Evolutionary conservation across 345 rosid genomes (phyloP).

Genomic region (Firmiana major): DNA sequence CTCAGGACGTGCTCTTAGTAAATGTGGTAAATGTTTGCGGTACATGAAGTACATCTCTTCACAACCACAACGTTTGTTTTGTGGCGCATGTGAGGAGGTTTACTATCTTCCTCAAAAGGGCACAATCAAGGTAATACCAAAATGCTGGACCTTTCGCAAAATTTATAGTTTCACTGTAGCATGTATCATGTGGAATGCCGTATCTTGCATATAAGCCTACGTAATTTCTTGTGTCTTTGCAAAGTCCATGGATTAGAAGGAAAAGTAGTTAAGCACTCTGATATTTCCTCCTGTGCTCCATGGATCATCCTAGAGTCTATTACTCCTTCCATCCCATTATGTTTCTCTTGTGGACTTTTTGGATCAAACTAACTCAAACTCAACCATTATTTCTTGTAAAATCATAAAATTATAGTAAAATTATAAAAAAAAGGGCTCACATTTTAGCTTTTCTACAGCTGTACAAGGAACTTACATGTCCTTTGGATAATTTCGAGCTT

Average conservation of each 20-base stretch:
- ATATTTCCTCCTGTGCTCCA: background rate
- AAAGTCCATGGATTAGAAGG: background rate
- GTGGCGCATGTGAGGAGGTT: constrained; percentile 92
- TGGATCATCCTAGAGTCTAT: background rate
- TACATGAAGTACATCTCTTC: constrained; percentile 91
- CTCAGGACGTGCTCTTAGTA: constrained; percentile 81
- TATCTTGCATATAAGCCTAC: background rate
- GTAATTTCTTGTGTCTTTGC: background rate
- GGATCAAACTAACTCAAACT: background rate
- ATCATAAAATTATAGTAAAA: background rate
- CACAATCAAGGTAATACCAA: constrained; percentile 62
- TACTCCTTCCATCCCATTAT: background rate
- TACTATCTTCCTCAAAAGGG: constrained; percentile 95
- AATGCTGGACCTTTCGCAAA: background rate
- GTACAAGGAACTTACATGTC: constrained; percentile 92
- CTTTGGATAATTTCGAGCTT: constrained; percentile 90
- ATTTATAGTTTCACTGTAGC: background rate
- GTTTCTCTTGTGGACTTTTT: background rate
- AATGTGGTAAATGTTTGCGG: constrained; percentile 94
- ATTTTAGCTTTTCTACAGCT: constrained; percentile 45
- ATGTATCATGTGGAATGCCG: background rate
- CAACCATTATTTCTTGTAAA: background rate
- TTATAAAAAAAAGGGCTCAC: background rate
- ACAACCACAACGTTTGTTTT: constrained; percentile 78
- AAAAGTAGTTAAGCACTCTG: background rate